Percentiles rank a stretch among this genome's conserved stretches.
Evolutionary conservation across 805 yeast species (phyloP).

Genomic region (Wickerhamomyces tratensis): DNA sequence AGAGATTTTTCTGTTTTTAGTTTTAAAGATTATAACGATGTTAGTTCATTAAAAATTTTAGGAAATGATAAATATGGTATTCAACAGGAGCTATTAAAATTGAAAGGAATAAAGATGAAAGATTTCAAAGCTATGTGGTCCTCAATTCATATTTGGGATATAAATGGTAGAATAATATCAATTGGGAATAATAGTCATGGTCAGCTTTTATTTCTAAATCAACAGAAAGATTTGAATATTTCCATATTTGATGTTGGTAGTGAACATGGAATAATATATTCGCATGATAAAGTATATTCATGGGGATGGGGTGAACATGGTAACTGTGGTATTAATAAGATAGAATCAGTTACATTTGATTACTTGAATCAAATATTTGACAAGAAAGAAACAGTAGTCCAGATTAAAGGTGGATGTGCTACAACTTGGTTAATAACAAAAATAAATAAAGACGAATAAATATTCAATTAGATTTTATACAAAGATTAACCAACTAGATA

Average conservation of each 20-base stretch:
- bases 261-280: slow-evolving; percentile 64
- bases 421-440: slow-evolving; percentile 46
- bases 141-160: slow-evolving; percentile 43
- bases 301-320: slow-evolving; percentile 99
- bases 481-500: slow-evolving; percentile 2
- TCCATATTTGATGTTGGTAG: slow-evolving; percentile 51
- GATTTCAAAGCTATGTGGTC: slow-evolving; percentile 65
- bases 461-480: neutral
- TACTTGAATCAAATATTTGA: slow-evolving; percentile 28
- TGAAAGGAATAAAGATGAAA: neutral
- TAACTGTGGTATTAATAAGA: slow-evolving; percentile 54
- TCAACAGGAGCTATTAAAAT: neutral
- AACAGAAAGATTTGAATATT: neutral
- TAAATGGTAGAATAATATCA: slow-evolving; percentile 28
- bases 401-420: slow-evolving; percentile 56
- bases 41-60: slow-evolving; percentile 5
- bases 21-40: slow-evolving; percentile 5
- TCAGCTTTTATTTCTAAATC: slow-evolving; percentile 34
- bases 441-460: neutral
- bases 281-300: slow-evolving; percentile 32
- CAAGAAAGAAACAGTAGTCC: slow-evolving; percentile 15
- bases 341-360: slow-evolving; percentile 17
- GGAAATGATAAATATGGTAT: slow-evolving; percentile 27
- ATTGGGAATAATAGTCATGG: slow-evolving; percentile 73
- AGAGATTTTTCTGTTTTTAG: slow-evolving; percentile 45